These are phyloP conservation scores for Microdochium paspali DNA, from an alignment of 2,329 filamentous ascomycete genomes.

Conservation along the genomic window DNA sequence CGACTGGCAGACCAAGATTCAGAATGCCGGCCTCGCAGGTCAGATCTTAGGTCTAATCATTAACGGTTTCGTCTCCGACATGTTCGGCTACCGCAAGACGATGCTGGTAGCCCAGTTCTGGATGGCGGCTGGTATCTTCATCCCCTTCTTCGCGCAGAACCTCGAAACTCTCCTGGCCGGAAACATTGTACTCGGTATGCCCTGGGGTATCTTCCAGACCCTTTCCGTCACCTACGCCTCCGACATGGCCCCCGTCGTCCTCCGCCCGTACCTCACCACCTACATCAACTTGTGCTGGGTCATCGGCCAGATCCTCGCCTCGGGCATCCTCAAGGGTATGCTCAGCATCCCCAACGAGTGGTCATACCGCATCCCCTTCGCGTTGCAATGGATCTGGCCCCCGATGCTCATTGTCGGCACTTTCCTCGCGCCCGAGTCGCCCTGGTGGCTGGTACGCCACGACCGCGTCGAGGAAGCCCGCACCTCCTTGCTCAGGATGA, in stretches of 20 bases:
- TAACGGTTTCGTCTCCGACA: conserved; percentile 27
- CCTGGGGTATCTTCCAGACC: conserved; percentile 17
- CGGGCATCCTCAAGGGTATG: conserved; percentile 13
- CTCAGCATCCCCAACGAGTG: conserved; percentile 10
- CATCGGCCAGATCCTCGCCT: conserved; percentile 14
- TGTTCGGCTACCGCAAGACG: conserved; percentile 22
- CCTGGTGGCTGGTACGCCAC: conserved; percentile 25
- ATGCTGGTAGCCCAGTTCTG: conserved; percentile 23
- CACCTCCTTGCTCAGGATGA: conserved; percentile 12
- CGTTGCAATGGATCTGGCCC: conserved; percentile 29
- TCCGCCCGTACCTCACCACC: conserved; percentile 15
- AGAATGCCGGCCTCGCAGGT: conserved; percentile 27
- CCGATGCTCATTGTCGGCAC: conserved; percentile 20
- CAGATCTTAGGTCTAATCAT: conserved; percentile 29
- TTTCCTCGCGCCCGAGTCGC: conserved; percentile 24
- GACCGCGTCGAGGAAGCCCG: conserved; percentile 12
- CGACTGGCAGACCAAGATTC: conserved; percentile 31
- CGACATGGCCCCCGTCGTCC: conserved; percentile 16
- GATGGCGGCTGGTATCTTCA: conserved; percentile 25
- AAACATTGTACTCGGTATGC: conserved; percentile 26
- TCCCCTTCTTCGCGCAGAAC: conserved; percentile 25
- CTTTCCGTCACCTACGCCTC: conserved; percentile 15
- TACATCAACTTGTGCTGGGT: conserved; percentile 16
- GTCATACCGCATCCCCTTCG: conserved; percentile 27
- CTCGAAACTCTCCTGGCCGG: conserved; percentile 19